These are phyloP conservation scores for Pleurotus tuber-regium DNA, from an alignment of 768 basidiomycete genomes.

Conservation along the genomic window DNA sequence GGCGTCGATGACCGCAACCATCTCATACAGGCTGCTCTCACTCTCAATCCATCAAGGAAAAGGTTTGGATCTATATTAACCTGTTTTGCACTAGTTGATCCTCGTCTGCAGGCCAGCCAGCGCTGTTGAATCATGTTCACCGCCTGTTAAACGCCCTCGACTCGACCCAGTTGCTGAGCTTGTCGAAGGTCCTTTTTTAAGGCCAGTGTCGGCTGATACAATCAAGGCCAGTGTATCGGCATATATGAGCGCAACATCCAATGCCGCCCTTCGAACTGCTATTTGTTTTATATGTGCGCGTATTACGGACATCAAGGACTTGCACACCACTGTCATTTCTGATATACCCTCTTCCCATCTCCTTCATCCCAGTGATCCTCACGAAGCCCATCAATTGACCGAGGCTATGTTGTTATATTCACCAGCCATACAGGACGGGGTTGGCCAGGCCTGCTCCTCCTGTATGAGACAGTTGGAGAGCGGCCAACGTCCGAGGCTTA, in stretches of 20 bases:
- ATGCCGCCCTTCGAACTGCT: background rate
- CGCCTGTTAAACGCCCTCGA: too few species aligned
- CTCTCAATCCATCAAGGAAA: too few species aligned
- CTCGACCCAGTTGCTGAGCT: too few species aligned
- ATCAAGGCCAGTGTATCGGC: background rate
- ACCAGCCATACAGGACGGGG: background rate
- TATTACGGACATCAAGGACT: too few species aligned
- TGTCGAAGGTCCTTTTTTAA: background rate
- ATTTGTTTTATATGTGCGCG: background rate
- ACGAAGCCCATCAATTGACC: background rate
- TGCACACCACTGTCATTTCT: background rate
- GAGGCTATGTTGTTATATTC: background rate
- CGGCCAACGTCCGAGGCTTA: slow-evolving; percentile 15
- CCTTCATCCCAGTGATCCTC: background rate
- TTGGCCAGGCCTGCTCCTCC: slow-evolving; percentile 10
- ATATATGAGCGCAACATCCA: background rate
- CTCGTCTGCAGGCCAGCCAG: too few species aligned
- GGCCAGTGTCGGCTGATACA: background rate
- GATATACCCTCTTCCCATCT: background rate
- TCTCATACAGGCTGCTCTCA: too few species aligned
- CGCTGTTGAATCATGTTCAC: too few species aligned
- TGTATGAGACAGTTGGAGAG: slow-evolving; percentile 7
- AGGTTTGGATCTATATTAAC: too few species aligned
- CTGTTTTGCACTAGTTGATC: too few species aligned
- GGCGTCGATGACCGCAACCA: too few species aligned